Evolutionary conservation across 768 basidiomycete genomes (phyloP), one percentile per base, ranked within the genome.

Genomic region (Boletus tomentosulus): DNA sequence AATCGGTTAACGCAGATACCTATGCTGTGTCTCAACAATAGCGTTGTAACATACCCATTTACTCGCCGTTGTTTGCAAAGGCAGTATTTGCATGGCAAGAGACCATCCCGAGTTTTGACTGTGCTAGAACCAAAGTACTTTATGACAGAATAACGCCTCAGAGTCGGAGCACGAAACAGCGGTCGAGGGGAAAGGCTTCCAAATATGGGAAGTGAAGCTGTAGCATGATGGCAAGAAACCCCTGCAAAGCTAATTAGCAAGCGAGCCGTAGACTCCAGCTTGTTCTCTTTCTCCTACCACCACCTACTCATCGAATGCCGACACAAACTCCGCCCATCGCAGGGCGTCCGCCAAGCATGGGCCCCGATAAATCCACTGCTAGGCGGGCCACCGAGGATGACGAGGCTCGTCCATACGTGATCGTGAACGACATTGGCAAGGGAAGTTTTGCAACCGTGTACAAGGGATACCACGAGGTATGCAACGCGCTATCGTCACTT

Each of bases 371-470:
- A 54, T 51, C 61, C 55, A 24, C 7, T 1, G 38, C 66, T 12
- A 62, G 57, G 57, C 66, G 70, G 25, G 53, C 64, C 37, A 63
- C 69, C 10, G 85, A 88, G 53, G 86, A 89, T 56, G 83, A 87
- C 55, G 87, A 91, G 59, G 76, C 83, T 43, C 80, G 75, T 60
- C 90, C 90, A 27, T 92, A 92, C 63, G 78, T 92, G 58, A 83
- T 92, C 56, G 82, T 83, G 8, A 76, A 74, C 52, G 83, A 89
- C 62, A 84, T 93, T 51, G 90, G 90, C 34, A 90, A 89, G 69
- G 96, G 96, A 16, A 93, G 89, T 68, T 98, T 98, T 71, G 96
- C 96, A 15, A 96, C 89, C 0, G 96, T 99, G 38, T 95, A 92
- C 71, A 91, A 92, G 62, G 95, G 92, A 48, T 92, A 92, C 73